phyloP scores from a whole-genome alignment of 495 filamentous ascomycete genomes.

The Lindgomyces ingoldianus region DNA sequence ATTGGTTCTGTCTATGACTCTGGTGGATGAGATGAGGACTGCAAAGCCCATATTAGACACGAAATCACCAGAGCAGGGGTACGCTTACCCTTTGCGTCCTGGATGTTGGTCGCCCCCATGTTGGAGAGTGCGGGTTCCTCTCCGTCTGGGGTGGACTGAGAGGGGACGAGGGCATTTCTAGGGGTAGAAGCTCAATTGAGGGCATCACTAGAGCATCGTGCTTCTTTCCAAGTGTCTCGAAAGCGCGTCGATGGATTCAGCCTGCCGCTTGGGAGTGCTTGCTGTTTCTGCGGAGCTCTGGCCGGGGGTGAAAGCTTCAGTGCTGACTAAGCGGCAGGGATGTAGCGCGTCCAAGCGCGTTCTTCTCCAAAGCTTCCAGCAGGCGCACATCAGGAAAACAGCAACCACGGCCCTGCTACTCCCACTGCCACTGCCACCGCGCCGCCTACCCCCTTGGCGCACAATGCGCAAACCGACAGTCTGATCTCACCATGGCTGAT shows the following conservation, averaged over 20 bases:
- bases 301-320: not conserved
- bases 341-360: constrained; percentile 21
- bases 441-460: constrained; percentile 1
- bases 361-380: constrained; percentile 13
- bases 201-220: not conserved
- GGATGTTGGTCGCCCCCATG: constrained; percentile 22
- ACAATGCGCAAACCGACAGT: constrained; percentile 8
- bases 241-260: not conserved
- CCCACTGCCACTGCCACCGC: not conserved
- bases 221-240: not conserved
- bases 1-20: constrained; percentile 34
- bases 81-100: constrained; percentile 33
- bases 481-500: constrained; percentile 60
- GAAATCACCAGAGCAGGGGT: no score
- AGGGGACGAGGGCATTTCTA: constrained; percentile 1
- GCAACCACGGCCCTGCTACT: not conserved
- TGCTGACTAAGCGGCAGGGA: constrained; percentile 20
- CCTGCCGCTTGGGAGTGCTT: not conserved
- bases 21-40: constrained; percentile 33
- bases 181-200: not conserved
- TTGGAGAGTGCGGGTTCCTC: not conserved
- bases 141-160: not conserved
- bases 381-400: not conserved
- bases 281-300: not conserved
- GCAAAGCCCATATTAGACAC: constrained; percentile 1